Percentiles rank a stretch among this genome's conserved stretches.
Conservation (phyloP, 306 rosid genomes). For the Prinsepia uniflora region DNA sequence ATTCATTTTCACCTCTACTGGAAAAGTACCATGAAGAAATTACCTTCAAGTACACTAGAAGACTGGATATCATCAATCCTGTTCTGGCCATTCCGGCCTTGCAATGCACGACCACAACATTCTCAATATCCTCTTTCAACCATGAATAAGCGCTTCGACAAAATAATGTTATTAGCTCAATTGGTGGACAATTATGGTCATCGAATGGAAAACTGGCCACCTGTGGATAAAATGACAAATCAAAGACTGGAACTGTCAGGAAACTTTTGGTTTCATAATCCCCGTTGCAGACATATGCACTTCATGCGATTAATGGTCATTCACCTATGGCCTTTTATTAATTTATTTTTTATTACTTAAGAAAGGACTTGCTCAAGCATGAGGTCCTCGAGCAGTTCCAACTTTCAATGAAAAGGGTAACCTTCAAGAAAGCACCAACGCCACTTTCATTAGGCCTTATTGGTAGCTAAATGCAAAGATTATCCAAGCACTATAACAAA, state of each 20-base stretch:
- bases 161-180: slow-evolving; percentile 72
- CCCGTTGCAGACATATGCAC: not conserved
- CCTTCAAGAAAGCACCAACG: not conserved
- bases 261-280: not conserved
- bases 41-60: slow-evolving; percentile 86
- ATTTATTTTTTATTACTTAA: not conserved
- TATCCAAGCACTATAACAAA: not conserved
- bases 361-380: not conserved
- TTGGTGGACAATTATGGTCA: slow-evolving; percentile 94
- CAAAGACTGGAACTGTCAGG: not conserved
- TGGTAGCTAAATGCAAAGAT: not conserved
- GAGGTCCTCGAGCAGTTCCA: not conserved
- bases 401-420: not conserved
- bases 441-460: not conserved
- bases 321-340: not conserved
- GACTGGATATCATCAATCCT: slow-evolving; percentile 97
- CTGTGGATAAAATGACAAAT: slow-evolving; percentile 42
- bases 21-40: slow-evolving; percentile 20
- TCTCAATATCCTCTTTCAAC: slow-evolving; percentile 95
- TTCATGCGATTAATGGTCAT: not conserved
- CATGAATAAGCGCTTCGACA: slow-evolving; percentile 97
- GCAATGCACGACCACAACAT: slow-evolving; percentile 98
- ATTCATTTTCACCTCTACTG: slow-evolving; percentile 17
- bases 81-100: slow-evolving; percentile 99
- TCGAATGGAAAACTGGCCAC: slow-evolving; percentile 95